Percentiles rank a stretch among this genome's conserved stretches.
These are phyloP conservation scores for Phytophthora meadii DNA, from an alignment of 352 stramenopile species.

Conservation along the genomic window DNA sequence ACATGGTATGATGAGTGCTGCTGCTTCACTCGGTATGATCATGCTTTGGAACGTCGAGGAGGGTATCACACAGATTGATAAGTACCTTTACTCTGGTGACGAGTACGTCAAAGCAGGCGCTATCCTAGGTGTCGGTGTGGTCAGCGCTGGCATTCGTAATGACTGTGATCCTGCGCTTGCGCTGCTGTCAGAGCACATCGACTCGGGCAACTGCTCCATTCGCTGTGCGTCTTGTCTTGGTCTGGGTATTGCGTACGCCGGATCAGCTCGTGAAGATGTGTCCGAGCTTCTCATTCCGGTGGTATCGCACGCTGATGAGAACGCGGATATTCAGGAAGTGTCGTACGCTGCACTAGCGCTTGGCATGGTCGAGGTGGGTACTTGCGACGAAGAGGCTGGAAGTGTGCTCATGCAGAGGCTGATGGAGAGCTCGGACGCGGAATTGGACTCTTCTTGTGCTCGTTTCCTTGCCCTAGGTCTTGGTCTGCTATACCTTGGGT, in stretches of 20 bases:
- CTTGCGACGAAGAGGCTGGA: slow-evolving; percentile 97
- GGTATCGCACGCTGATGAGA: slow-evolving; percentile 90
- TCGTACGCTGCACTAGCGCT: slow-evolving; percentile 95
- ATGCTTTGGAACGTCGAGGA: slow-evolving; percentile 99
- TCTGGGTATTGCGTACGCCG: slow-evolving; percentile 98
- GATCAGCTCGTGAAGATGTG: slow-evolving; percentile 96
- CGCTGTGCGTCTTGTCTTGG: slow-evolving; percentile 95
- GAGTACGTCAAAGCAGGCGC: slow-evolving; percentile 98
- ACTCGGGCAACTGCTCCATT: slow-evolving; percentile 94
- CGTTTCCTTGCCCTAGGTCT: slow-evolving; percentile 98
- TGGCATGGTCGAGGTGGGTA: slow-evolving; percentile 98
- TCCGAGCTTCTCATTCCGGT: slow-evolving; percentile 97
- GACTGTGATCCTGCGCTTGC: slow-evolving; percentile 97
- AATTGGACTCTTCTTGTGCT: slow-evolving; percentile 96
- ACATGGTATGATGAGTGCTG: slow-evolving; percentile 98
- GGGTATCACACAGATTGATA: slow-evolving; percentile 99
- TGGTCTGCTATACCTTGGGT: slow-evolving; percentile 97
- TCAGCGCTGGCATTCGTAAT: slow-evolving; percentile 94
- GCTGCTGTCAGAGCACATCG: slow-evolving; percentile 97
- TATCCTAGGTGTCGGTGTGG: slow-evolving; percentile 97
- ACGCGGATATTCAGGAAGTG: slow-evolving; percentile 93
- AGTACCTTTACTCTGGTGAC: slow-evolving; percentile 99
- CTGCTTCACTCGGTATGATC: slow-evolving; percentile 97
- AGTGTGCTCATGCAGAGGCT: slow-evolving; percentile 97
- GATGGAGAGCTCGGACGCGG: slow-evolving; percentile 98